Evolutionary conservation across 495 filamentous ascomycete genomes (phyloP).

Genomic region (Rostrohypoxylon terebratum): DNA sequence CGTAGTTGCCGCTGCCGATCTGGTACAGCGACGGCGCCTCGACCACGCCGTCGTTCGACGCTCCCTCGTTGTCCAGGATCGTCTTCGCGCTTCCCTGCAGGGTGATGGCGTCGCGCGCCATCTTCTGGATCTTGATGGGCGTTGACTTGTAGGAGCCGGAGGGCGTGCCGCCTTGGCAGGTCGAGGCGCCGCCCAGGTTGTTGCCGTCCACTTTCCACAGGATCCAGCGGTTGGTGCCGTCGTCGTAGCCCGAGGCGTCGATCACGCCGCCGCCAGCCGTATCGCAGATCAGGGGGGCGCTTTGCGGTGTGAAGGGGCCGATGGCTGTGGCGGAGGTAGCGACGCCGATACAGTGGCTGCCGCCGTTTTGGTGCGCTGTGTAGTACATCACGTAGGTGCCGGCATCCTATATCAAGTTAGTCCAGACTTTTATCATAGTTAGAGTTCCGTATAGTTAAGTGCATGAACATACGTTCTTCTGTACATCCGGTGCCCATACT

Average conservation of each 20-base stretch:
- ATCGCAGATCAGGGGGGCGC: slow-evolving; percentile 60
- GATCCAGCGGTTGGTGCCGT: slow-evolving; percentile 67
- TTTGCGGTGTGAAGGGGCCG: slow-evolving; percentile 62
- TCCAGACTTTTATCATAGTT: background rate
- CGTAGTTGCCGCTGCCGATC: slow-evolving; percentile 61
- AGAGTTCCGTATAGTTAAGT: background rate
- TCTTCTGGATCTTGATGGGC: slow-evolving; percentile 68
- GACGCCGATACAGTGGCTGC: slow-evolving; percentile 65
- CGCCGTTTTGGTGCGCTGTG: slow-evolving; percentile 56
- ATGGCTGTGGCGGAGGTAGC: slow-evolving; percentile 56
- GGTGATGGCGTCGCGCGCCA: slow-evolving; percentile 63
- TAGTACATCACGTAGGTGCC: slow-evolving; percentile 71
- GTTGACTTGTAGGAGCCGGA: slow-evolving; percentile 54
- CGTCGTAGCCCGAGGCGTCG: slow-evolving; percentile 65
- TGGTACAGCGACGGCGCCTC: slow-evolving; percentile 70
- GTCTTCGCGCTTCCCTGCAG: slow-evolving; percentile 60
- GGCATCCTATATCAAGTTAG: slow-evolving; percentile 32
- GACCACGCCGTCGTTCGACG: slow-evolving; percentile 66
- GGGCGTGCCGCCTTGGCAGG: slow-evolving; percentile 44
- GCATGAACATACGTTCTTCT: slow-evolving; percentile 46
- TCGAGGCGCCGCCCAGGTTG: slow-evolving; percentile 54
- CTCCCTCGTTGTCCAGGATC: slow-evolving; percentile 65
- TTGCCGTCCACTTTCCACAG: slow-evolving; percentile 72
- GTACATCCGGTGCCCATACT: slow-evolving; percentile 50
- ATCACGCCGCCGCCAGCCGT: slow-evolving; percentile 64